phyloP scores from a whole-genome alignment of 306 rosid genomes.

The Ochetophila trinervis region DNA sequence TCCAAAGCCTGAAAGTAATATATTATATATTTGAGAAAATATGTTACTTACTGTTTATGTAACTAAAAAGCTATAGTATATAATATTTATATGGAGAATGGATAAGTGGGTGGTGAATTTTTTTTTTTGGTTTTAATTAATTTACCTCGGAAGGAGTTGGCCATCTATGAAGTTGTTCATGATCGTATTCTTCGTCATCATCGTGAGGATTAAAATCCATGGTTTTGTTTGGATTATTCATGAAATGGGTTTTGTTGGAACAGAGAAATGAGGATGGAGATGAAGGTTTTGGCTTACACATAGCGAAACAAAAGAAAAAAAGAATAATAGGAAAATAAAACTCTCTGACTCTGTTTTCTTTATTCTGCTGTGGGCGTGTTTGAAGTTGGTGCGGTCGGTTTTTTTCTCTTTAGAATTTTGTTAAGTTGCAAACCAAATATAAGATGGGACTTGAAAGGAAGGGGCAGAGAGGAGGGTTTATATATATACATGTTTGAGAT shows the following conservation, averaged over 20 bases:
- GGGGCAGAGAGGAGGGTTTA: slow-evolving; percentile 40
- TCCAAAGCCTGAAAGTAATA: slow-evolving; percentile 65
- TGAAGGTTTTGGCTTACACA: slow-evolving; percentile 69
- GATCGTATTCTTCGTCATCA: slow-evolving; percentile 10
- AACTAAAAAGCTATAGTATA: background rate
- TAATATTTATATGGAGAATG: slow-evolving; percentile 4
- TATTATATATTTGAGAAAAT: too few species aligned
- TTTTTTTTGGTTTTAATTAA: background rate
- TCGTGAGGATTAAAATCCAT: slow-evolving; percentile 20
- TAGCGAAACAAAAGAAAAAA: slow-evolving; percentile 6
- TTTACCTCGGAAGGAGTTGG: slow-evolving; percentile 82
- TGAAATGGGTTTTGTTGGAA: slow-evolving; percentile 44
- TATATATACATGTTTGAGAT: slow-evolving; percentile 56
- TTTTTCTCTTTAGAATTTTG: background rate
- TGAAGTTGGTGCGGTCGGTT: slow-evolving; percentile 22
- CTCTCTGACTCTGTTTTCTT: slow-evolving; percentile 18
- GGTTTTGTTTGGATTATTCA: slow-evolving; percentile 40
- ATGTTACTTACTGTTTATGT: background rate
- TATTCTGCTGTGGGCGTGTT: background rate
- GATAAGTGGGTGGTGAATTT: slow-evolving; percentile 7
- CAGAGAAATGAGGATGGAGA: slow-evolving; percentile 49
- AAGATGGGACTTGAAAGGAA: slow-evolving; percentile 33
- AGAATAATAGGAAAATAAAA: background rate
- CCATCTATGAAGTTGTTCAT: slow-evolving; percentile 67
- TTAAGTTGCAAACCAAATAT: background rate